Conservation (phyloP, 129 eudicot species). For the Pittosporum tobira region DNA sequence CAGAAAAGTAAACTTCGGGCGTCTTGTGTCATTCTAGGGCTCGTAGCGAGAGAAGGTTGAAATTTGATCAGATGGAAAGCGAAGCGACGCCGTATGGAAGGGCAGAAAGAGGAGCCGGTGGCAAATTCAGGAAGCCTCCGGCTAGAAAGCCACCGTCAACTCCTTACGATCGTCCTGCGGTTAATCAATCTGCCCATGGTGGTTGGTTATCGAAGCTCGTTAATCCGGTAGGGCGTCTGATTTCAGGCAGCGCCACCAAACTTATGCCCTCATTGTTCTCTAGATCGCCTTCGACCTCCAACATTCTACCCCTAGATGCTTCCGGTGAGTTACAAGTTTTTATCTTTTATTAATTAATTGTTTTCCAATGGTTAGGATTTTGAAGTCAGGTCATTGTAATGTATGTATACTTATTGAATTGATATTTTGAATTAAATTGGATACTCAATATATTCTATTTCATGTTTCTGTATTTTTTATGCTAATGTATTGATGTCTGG, state of each 20-base stretch:
- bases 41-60: not conserved
- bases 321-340: conserved; percentile 21
- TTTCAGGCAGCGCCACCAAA: conserved; percentile 47
- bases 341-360: not conserved
- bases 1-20: too few relatives aligned
- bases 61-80: conserved; percentile 9
- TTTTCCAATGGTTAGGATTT: conserved; percentile 2
- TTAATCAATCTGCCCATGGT: conserved; percentile 15
- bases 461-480: too few relatives aligned
- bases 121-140: conserved; percentile 47
- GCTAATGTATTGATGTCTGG: too few relatives aligned
- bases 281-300: conserved; percentile 16
- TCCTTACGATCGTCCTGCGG: conserved; percentile 57
- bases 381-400: not conserved
- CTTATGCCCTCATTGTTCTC: conserved; percentile 47
- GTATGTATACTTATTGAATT: not conserved
- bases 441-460: too few relatives aligned
- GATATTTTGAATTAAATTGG: too few relatives aligned
- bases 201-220: conserved; percentile 68
- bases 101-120: conserved; percentile 57
- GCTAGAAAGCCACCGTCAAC: conserved; percentile 43
- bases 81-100: conserved; percentile 27
- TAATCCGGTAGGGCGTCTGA: conserved; percentile 54
- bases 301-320: conserved; percentile 4
- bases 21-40: not conserved